A percentile compares a stretch with the other conserved stretches of the same genome.
Conservation (phyloP, 768 basidiomycete species). For the Cubamyces lactineus region DNA sequence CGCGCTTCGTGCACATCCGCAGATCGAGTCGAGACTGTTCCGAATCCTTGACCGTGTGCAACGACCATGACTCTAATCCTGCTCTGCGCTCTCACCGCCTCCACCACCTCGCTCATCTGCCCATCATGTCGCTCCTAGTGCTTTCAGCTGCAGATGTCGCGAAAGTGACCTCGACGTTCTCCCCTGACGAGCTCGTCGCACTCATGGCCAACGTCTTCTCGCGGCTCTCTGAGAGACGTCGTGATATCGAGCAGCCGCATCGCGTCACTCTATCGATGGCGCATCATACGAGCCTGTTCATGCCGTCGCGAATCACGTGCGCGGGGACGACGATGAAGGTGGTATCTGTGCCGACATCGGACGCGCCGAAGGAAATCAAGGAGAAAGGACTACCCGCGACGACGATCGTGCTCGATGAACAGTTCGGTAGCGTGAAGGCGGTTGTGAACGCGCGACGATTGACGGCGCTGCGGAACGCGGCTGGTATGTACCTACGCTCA, state of each 20-base stretch:
- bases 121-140: conserved; percentile 53
- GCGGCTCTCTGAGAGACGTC: conserved; percentile 40
- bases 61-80: not conserved
- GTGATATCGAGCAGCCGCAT: conserved; percentile 47
- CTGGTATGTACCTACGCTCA: conserved; percentile 50
- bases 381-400: conserved; percentile 70
- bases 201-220: conserved; percentile 65
- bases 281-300: conserved; percentile 71
- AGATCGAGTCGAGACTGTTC: not conserved
- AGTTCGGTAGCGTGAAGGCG: conserved; percentile 67
- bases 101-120: not conserved
- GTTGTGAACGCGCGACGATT: conserved; percentile 77
- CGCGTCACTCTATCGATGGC: conserved; percentile 57
- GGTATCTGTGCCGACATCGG: conserved; percentile 67
- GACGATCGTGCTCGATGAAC: conserved; percentile 76
- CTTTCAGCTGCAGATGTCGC: conserved; percentile 66
- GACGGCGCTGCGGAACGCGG: conserved; percentile 83
- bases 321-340: conserved; percentile 73
- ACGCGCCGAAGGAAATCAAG: conserved; percentile 37
- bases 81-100: not conserved
- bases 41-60: not conserved
- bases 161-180: conserved; percentile 47
- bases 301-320: conserved; percentile 70
- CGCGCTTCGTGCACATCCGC: not conserved
- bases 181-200: conserved; percentile 48